These are phyloP conservation scores for Lasiodiplodia citricola DNA, from an alignment of 2,329 filamentous ascomycete genomes.

Conservation along the genomic window DNA sequence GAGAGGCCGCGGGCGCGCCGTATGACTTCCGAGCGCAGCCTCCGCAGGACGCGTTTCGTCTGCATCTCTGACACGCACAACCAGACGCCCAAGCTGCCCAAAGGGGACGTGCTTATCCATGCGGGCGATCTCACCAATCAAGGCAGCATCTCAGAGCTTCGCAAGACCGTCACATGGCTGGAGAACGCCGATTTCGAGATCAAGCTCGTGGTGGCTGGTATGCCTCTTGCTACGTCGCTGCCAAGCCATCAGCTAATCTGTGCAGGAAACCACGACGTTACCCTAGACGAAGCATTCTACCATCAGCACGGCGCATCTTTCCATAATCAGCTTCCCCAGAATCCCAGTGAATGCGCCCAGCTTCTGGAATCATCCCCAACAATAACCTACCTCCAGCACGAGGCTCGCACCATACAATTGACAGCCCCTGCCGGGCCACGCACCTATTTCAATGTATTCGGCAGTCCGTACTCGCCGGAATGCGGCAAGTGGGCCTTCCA, in stretches of 20 bases:
- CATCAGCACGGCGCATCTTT: constrained; percentile 58
- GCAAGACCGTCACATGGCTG: constrained; percentile 69
- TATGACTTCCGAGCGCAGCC: constrained; percentile 18
- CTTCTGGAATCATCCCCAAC: constrained; percentile 57
- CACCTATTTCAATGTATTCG: constrained; percentile 71
- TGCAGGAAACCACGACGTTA: constrained; percentile 76
- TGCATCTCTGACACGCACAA: constrained; percentile 82
- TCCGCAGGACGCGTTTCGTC: constrained; percentile 66
- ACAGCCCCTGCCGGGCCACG: constrained; percentile 58
- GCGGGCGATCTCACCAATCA: constrained; percentile 79
- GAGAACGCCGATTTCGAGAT: constrained; percentile 69
- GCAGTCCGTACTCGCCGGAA: constrained; percentile 69
- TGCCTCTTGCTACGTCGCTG: background rate
- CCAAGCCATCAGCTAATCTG: constrained; percentile 21
- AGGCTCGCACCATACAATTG: constrained; percentile 61
- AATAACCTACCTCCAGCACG: constrained; percentile 70
- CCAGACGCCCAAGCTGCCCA: constrained; percentile 66
- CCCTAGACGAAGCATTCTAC: constrained; percentile 70
- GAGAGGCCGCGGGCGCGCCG: background rate
- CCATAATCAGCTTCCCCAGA: constrained; percentile 63
- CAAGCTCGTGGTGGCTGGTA: constrained; percentile 73
- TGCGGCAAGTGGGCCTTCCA: constrained; percentile 69
- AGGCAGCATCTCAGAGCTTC: constrained; percentile 63
- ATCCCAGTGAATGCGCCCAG: constrained; percentile 58
- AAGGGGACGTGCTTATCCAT: constrained; percentile 76